Evolutionary conservation across 2,329 filamentous ascomycete genomes (phyloP).

Genomic region (Sclerotinia minor): DNA sequence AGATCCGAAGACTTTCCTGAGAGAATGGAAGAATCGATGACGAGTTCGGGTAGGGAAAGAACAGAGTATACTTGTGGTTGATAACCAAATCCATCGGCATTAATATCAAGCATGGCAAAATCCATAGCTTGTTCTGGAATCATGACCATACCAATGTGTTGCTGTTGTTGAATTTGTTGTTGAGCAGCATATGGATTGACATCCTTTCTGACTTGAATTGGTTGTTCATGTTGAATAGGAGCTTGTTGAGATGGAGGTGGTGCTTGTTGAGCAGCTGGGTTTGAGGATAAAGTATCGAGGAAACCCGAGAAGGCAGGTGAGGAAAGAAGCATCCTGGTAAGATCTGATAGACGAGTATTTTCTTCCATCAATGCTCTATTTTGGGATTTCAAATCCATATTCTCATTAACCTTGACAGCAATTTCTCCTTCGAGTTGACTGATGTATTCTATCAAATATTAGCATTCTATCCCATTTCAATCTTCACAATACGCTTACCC

Average conservation of each 20-base stretch:
- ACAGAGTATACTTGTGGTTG: constrained; percentile 75
- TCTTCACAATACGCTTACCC: constrained; percentile 59
- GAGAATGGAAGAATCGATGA: constrained; percentile 61
- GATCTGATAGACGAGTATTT: constrained; percentile 75
- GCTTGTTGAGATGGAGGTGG: constrained; percentile 38
- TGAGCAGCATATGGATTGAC: constrained; percentile 58
- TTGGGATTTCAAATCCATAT: constrained; percentile 74
- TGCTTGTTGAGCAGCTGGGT: constrained; percentile 49
- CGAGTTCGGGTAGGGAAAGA: constrained; percentile 58
- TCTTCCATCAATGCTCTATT: constrained; percentile 82
- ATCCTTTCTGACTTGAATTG: constrained; percentile 63
- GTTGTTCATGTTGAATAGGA: constrained; percentile 41
- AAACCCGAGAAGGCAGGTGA: constrained; percentile 83
- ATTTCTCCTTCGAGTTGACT: constrained; percentile 89
- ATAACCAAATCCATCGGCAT: constrained; percentile 55
- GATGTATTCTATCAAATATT: constrained; percentile 82
- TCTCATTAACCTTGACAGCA: constrained; percentile 78
- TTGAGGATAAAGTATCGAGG: constrained; percentile 67
- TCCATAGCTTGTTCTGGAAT: constrained; percentile 78
- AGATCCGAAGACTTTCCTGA: constrained; percentile 68
- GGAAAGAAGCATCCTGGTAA: constrained; percentile 78
- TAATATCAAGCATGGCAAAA: constrained; percentile 68
- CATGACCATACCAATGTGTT: constrained; percentile 77
- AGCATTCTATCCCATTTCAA: constrained; percentile 44
- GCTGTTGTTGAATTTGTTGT: constrained; percentile 53